Base-by-base conservation (phyloP, 2,329 filamentous ascomycete genomes). In the Akanthomyces lecanii region DNA sequence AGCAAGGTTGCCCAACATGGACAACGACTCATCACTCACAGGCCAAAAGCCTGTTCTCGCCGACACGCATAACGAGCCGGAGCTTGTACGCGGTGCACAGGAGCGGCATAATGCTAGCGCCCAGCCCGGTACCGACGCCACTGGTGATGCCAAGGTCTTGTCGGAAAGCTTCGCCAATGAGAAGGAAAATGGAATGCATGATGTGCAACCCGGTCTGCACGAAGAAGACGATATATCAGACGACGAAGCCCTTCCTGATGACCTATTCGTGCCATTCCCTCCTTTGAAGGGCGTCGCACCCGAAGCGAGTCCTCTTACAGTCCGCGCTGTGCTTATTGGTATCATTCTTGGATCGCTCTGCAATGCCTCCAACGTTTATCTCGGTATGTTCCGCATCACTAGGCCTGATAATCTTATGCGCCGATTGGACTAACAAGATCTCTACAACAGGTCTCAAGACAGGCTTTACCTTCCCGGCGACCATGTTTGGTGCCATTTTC, bases 361-460 rank as follows among this genome's bases (percentile, higher is more conserved):
- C 67, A 86, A 85, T 67, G 83, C 84, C 11, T 86, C 83, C 63
- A 87, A 87, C 69, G 77, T 87, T 48, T 87, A 87, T 67, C 78
- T 87, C 30, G 84, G 84, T 77, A 74, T 57, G 72, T 63, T 8
- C 25, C 18, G 7, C 5, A 33, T 21, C n/a, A 50, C 28, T 18
- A 52, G 5, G 12, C 14, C 16, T 8, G 16, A 5, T 23, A 11
- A 10, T 5, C 14, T 4, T 5, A 16, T 5, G 30, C 25, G 16
- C 6, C 61, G 60, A 23, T 18, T 8, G 53, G n/a, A 28, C 40
- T 8, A 4, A 2, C 14, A 4, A 2, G n/a, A 62, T 33, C 8
- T 45, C n/a, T 25, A 4, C 21, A 28, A 65, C 47, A 79, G 78
- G 79, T 62, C 74, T 83, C 64, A 82, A 82, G 69, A 82, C 80